Base-by-base conservation (phyloP, 108 stramenopile genomes). In the Nitzschia sp. region DNA sequence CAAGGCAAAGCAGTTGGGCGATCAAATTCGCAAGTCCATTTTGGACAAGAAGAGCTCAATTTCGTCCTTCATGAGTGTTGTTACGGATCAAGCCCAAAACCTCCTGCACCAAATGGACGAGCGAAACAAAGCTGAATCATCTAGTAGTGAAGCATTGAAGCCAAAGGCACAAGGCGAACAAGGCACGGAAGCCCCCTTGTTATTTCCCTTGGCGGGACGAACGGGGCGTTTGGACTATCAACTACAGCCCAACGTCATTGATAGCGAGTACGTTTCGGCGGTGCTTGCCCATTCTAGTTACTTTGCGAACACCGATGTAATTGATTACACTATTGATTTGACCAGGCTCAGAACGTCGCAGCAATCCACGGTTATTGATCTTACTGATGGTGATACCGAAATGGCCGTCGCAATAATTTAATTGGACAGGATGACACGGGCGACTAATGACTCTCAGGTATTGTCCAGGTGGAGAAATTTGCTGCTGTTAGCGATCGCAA, bases 261-360 rank as follows among this genome's bases (percentile, higher is more conserved):
- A 90, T 50, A 90, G 88, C 62, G 88, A 90, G 69, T 94, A 91
- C 68, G 38, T 89, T 21, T 85, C 85, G 2, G 90, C 87, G 31
- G 85, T 91, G 16, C 72, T 82, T 33, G 87, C 87, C 11, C 87
- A 91, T 77, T 75, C 80, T 17, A 65, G 64, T 3, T 91, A 91
- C 59, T 91, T 85, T 46, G 34, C 33, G 3, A 84, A 91, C 55
- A 77, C 74, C 0, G 90, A 91, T 63, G 48, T 91, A 0, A 62
- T 85, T 48, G 90, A 86, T 44, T 91, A 88, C 60, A 62, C 86
- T 23, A 85, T 91, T 38, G 78, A 83, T 53, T 45, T 75, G 35
- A 63, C 69, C 36, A 41, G 21, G 15, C 23, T 50, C 48, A 50
- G 48, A 21, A 21, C 21, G 19, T 8, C 21, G 2, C 21, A 13